Evolutionary conservation across 805 yeast species (phyloP).

Genomic region (Candida verbasci): DNA sequence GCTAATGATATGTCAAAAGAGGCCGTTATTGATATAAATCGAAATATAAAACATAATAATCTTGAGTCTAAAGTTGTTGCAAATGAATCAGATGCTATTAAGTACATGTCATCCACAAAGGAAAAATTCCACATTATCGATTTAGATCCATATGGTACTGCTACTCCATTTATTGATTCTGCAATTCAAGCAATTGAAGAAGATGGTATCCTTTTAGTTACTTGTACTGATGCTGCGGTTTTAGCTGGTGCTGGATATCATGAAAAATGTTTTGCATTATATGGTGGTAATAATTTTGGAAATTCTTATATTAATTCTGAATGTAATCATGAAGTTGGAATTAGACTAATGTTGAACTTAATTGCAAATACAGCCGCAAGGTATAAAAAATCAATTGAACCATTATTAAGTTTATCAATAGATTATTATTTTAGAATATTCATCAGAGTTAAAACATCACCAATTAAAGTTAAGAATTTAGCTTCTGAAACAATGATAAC

Average conservation of each 20-base stretch:
- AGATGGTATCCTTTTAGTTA: slow-evolving; percentile 81
- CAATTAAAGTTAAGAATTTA: slow-evolving; percentile 75
- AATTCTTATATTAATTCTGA: slow-evolving; percentile 49
- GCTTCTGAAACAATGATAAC: slow-evolving; percentile 74
- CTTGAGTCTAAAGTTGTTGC: slow-evolving; percentile 59
- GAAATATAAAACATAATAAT: slow-evolving; percentile 66
- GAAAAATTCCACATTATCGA: slow-evolving; percentile 79
- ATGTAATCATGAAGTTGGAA: slow-evolving; percentile 89
- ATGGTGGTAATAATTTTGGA: slow-evolving; percentile 89
- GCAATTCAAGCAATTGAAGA: slow-evolving; percentile 82
- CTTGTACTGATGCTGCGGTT: slow-evolving; percentile 95
- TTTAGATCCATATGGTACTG: slow-evolving; percentile 96
- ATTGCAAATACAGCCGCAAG: slow-evolving; percentile 83
- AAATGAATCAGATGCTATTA: slow-evolving; percentile 88
- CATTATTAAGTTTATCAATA: slow-evolving; percentile 77
- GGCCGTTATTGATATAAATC: slow-evolving; percentile 77
- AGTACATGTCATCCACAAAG: slow-evolving; percentile 55
- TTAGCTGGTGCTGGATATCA: slow-evolving; percentile 95
- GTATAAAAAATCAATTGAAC: slow-evolving; percentile 83
- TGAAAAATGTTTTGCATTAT: slow-evolving; percentile 90
- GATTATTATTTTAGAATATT: slow-evolving; percentile 91
- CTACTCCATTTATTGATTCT: slow-evolving; percentile 90
- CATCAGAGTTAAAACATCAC: slow-evolving; percentile 71
- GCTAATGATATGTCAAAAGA: slow-evolving; percentile 88
- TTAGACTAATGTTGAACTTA: slow-evolving; percentile 74